Base-by-base conservation (phyloP, 1,284 basidiomycete species). In the Mycosarcoma maydis region DNA sequence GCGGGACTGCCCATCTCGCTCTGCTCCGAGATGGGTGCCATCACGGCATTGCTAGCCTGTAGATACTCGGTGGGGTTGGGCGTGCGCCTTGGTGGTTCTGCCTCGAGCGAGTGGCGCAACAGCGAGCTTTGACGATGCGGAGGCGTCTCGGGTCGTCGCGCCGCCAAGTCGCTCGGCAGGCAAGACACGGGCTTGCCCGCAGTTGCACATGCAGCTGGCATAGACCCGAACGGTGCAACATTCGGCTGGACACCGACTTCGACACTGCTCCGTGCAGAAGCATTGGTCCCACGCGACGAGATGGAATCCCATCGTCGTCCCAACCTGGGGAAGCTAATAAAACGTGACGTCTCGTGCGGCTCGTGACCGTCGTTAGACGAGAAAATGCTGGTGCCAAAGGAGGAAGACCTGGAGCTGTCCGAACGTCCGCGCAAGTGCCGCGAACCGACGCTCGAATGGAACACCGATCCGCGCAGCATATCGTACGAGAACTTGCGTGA, bases 231-330 rank as follows among this genome's bases (percentile, higher is more conserved):
- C n/a, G 53, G 45, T 2, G 37, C 20, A 17, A 22, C 30, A 11
- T 30, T 26, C 23, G 36, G 50, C 22, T 52, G 57, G 1, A 42
- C n/a, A 27, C 27, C 23, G 6, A 53, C 48, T 19, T 68, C 65
- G 0, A 49, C 49, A n/a, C 50, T 61, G 55, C 43, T 62, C 10
- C 59, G 49, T 27, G 51, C 59, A 19, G 66, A 69, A 0, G 47
- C 27, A 30, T 27, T 51, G 38, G 66, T 69, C 29, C 59, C 66
- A 14, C 59, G 59, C 41, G 66, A 69, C 8, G 66, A 69, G 43
- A 69, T 57, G 24, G 66, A 69, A 38, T 69, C 66, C 66, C 66
- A 69, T 26, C 66, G 54, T 42, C 57, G 52, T 16, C 46, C 54
- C 16, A 57, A 20, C 17, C 36, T 39, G 1, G 54, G 39, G 46